Percentiles rank a stretch among this genome's conserved stretches.
Evolutionary conservation across 2,329 filamentous ascomycete species (phyloP).

Genomic region (Colletotrichum theobromicola): DNA sequence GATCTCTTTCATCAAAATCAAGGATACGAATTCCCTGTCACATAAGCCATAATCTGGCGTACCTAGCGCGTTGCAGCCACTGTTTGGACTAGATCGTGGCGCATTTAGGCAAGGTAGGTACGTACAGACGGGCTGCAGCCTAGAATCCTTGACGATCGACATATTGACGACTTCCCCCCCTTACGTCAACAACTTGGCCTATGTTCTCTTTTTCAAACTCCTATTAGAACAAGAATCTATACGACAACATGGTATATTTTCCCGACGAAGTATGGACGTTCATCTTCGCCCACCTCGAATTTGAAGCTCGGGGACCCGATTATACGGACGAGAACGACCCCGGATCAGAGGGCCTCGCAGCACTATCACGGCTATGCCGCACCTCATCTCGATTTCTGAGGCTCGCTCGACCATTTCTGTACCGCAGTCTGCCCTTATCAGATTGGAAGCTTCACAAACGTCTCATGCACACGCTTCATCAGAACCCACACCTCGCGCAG

Average conservation of each 20-base stretch:
- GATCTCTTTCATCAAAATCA: background rate
- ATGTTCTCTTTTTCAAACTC: background rate
- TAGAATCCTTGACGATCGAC: background rate
- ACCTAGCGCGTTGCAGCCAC: background rate
- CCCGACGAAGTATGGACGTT: background rate
- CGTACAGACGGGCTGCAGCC: background rate
- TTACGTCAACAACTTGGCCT: background rate
- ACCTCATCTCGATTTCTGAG: background rate
- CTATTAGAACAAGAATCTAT: accelerated
- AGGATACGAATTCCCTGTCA: background rate
- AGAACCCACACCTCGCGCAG: background rate
- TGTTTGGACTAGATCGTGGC: background rate
- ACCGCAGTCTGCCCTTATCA: background rate
- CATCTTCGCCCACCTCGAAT: background rate
- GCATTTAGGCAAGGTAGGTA: background rate
- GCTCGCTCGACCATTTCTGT: background rate
- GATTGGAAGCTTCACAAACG: background rate
- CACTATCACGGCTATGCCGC: background rate
- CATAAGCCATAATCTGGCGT: background rate
- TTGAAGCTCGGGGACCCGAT: background rate
- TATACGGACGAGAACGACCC: background rate
- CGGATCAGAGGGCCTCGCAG: background rate
- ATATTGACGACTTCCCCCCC: background rate
- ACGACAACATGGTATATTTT: background rate
- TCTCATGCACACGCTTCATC: background rate